Conservation (phyloP, 148 eudicot species). For the Nyssa sinensis region DNA sequence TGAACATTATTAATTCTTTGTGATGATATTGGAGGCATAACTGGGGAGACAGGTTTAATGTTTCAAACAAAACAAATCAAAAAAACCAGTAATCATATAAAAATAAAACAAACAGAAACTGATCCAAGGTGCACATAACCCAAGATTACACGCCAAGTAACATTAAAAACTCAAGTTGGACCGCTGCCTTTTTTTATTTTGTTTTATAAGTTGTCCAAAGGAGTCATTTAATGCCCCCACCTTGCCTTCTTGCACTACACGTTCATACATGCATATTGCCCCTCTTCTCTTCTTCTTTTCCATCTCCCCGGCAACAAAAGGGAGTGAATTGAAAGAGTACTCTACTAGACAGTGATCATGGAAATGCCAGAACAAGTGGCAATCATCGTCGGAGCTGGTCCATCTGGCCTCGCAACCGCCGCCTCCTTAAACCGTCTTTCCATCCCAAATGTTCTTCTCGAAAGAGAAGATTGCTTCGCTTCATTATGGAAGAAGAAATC, state of each 20-base stretch:
- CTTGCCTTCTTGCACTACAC: background rate
- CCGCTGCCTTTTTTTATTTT: too few species aligned
- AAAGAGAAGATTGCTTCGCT: conserved; percentile 68
- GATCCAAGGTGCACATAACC: too few species aligned
- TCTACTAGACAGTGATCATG: background rate
- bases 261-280: background rate
- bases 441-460: conserved; percentile 58
- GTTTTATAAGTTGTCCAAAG: background rate
- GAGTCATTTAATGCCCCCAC: background rate
- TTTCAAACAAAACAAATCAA: too few species aligned
- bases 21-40: too few species aligned
- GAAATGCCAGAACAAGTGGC: conserved; percentile 25
- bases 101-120: too few species aligned
- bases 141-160: too few species aligned
- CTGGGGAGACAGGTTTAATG: too few species aligned
- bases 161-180: too few species aligned
- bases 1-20: too few species aligned
- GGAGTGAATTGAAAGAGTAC: too few species aligned
- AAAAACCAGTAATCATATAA: too few species aligned
- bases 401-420: conserved; percentile 69
- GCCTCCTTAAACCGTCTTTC: conserved; percentile 56
- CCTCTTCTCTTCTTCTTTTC: background rate
- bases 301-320: background rate
- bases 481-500: conserved; percentile 68
- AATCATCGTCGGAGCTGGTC: conserved; percentile 73